Percentiles rank a stretch among this genome's conserved stretches.
Evolutionary conservation across 805 yeast genomes (phyloP).

Genomic region (Kuraishia hungarica): DNA sequence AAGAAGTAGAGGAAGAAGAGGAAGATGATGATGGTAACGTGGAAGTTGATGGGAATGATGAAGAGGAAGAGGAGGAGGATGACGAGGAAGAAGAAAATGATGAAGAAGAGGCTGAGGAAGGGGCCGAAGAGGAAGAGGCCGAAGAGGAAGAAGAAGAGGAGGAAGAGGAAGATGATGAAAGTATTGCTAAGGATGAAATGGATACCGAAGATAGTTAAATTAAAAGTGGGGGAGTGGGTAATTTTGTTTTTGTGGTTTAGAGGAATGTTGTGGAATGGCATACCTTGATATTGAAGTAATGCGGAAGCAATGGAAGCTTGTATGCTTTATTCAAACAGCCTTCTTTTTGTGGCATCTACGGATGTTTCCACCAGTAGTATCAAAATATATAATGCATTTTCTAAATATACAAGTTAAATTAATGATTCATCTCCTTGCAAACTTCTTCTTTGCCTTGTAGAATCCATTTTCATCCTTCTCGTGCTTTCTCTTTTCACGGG

Average conservation of each 20-base stretch:
- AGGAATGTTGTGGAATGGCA: no score
- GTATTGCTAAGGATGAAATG: neutral
- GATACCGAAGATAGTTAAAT: neutral
- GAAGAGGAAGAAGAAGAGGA: neutral
- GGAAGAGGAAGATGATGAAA: neutral
- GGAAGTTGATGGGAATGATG: neutral
- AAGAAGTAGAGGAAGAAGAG: neutral
- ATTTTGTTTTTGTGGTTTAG: no score
- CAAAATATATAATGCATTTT: neutral
- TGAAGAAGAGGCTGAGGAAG: neutral
- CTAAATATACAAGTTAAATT: neutral
- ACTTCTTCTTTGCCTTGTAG: conserved; percentile 56
- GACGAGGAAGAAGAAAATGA: conserved; percentile 2
- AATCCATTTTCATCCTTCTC: conserved; percentile 71
- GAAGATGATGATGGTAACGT: neutral
- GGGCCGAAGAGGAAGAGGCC: neutral
- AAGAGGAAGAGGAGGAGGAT: neutral
- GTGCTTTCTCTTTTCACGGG: conserved; percentile 69
- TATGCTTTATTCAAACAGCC: no score
- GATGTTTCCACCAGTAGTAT: no score
- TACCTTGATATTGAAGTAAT: no score
- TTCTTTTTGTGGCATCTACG: no score
- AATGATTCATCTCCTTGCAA: neutral
- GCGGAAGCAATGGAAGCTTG: no score
- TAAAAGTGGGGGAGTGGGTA: no score